Evolutionary conservation across 768 basidiomycete species (phyloP).

Genomic region (Trametes villosa): DNA sequence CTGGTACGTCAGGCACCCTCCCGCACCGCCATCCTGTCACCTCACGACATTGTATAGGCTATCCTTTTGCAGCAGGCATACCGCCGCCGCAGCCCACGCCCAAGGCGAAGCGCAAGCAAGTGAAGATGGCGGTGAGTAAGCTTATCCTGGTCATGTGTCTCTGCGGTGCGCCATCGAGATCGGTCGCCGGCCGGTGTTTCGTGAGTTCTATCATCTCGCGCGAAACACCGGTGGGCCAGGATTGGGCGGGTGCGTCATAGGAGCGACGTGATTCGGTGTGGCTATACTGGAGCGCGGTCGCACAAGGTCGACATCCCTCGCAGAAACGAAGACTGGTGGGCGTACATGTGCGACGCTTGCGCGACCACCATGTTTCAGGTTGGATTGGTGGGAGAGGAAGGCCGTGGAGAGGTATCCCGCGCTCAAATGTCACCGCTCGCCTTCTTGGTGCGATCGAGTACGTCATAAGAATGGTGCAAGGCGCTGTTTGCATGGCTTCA

Average conservation of each 20-base stretch:
- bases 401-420: no score
- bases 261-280: not conserved
- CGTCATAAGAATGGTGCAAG: no score
- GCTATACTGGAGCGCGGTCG: no score
- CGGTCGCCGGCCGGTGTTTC: constrained; percentile 14
- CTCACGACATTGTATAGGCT: constrained; percentile 26
- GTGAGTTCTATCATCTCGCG: constrained; percentile 6
- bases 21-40: not conserved
- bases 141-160: constrained; percentile 6
- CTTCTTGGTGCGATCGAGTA: no score
- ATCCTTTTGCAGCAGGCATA: constrained; percentile 33
- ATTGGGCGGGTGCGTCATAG: not conserved
- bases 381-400: no score
- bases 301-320: no score
- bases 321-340: no score
- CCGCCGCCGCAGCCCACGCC: constrained; percentile 30
- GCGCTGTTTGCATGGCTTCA: not conserved
- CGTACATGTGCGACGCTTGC: no score
- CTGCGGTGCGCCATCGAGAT: not conserved
- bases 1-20: constrained; percentile 33
- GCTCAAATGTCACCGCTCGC: no score
- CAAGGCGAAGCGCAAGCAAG: constrained; percentile 55
- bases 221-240: constrained; percentile 13
- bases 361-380: no score
- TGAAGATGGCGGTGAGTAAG: constrained; percentile 59